Evolutionary conservation across 495 filamentous ascomycete species (phyloP).

Genomic region (Halenospora varia): DNA sequence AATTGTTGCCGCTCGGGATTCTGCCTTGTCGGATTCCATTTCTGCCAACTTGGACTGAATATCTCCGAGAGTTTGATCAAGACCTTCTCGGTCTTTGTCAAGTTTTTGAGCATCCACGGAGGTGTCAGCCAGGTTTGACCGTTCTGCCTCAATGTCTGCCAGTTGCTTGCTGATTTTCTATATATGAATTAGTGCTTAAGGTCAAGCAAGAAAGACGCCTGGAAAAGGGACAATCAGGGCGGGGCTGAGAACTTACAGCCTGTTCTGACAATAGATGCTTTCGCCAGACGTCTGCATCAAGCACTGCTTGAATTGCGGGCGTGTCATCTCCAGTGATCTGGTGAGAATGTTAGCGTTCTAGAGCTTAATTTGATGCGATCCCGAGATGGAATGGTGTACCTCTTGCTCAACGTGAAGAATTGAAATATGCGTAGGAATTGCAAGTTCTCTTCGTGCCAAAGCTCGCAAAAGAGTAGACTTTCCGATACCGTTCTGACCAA

Average conservation of each 20-base stretch:
- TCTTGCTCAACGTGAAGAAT: constrained; percentile 99
- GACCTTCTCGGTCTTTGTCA: constrained; percentile 81
- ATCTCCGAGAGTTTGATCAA: constrained; percentile 84
- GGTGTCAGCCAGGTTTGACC: constrained; percentile 77
- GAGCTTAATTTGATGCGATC: not conserved
- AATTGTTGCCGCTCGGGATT: constrained; percentile 91
- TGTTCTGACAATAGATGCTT: constrained; percentile 93
- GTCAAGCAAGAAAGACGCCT: not conserved
- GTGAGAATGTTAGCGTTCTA: not conserved
- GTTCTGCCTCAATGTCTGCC: constrained; percentile 72
- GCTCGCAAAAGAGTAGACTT: constrained; percentile 94
- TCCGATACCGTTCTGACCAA: constrained; percentile 99
- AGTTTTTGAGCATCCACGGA: constrained; percentile 78
- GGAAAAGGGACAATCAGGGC: too few relatives aligned
- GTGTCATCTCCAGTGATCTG: constrained; percentile 96
- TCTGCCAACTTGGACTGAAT: constrained; percentile 90
- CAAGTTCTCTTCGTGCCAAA: constrained; percentile 86
- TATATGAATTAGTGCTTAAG: not conserved
- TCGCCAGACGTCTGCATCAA: constrained; percentile 98
- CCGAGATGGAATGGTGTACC: constrained; percentile 42
- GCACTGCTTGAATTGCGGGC: constrained; percentile 86
- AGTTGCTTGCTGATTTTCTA: constrained; percentile 83
- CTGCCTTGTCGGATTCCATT: constrained; percentile 99
- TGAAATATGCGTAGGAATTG: constrained; percentile 94
- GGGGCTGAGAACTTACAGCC: constrained; percentile 53